Conservation (phyloP, 345 rosid species). For the Dovyalis caffra region DNA sequence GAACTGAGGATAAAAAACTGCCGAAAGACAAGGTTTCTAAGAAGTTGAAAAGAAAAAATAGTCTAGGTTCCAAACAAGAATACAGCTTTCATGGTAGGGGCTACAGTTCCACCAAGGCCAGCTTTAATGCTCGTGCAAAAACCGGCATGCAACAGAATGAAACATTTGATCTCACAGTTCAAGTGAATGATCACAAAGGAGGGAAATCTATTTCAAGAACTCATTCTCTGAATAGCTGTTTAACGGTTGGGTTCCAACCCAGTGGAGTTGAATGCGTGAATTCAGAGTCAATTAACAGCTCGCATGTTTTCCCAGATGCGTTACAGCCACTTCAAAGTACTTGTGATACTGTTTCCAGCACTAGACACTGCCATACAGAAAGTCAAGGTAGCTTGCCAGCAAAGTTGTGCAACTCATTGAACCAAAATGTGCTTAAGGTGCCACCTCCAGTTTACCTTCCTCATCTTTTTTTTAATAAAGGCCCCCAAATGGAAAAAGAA, state of each 20-base stretch:
- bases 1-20: slow-evolving; percentile 25
- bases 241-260: slow-evolving; percentile 12
- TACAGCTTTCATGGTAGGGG: slow-evolving; percentile 22
- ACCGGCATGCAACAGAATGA: slow-evolving; percentile 20
- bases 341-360: slow-evolving; percentile 10
- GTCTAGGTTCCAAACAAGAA: slow-evolving; percentile 31
- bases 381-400: slow-evolving; percentile 10
- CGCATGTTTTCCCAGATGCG: slow-evolving; percentile 18
- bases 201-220: slow-evolving; percentile 18
- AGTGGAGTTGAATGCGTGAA: slow-evolving; percentile 12
- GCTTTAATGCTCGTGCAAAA: slow-evolving; percentile 12
- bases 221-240: slow-evolving; percentile 9
- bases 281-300: slow-evolving; percentile 22
- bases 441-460: slow-evolving; percentile 28
- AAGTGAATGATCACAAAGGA: slow-evolving; percentile 10
- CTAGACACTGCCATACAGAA: slow-evolving; percentile 11
- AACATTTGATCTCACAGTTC: slow-evolving; percentile 14
- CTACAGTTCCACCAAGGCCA: slow-evolving; percentile 28
- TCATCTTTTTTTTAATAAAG: slow-evolving; percentile 33
- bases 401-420: slow-evolving; percentile 20
- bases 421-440: slow-evolving; percentile 19
- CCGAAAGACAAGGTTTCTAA: slow-evolving; percentile 25
- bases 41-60: slow-evolving; percentile 36
- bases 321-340: slow-evolving; percentile 11
- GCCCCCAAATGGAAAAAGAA: slow-evolving; percentile 29